Conservation (phyloP, 1,284 basidiomycete genomes). For the Rhodotorula sp. region DNA sequence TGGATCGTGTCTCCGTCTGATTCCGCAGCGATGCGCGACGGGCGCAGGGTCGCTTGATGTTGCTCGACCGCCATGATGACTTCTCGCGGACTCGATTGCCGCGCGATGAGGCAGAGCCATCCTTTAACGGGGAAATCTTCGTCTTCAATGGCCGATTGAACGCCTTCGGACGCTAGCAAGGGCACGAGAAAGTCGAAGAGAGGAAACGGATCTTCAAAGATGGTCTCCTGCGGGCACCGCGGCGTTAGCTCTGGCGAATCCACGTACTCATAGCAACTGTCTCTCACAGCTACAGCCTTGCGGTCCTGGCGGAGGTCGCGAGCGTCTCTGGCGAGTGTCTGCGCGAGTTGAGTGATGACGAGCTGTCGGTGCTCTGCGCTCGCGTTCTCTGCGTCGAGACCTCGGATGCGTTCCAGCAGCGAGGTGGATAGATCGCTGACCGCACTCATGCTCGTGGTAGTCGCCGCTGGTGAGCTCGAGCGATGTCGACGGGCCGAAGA, state of each 20-base stretch:
- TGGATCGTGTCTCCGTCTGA: too few relatives aligned
- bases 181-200: conserved; percentile 20
- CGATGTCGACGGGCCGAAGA: too few relatives aligned
- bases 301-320: not conserved
- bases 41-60: not conserved
- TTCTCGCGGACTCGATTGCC: conserved; percentile 18
- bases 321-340: not conserved
- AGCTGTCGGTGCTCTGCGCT: not conserved
- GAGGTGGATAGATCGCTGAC: not conserved
- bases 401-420: not conserved
- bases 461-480: too few relatives aligned
- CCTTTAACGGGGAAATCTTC: not conserved
- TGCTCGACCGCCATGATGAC: conserved; percentile 16
- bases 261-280: too few relatives aligned
- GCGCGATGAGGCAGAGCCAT: not conserved
- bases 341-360: not conserved
- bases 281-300: not conserved
- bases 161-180: not conserved
- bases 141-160: too few relatives aligned
- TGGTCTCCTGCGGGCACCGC: not conserved
- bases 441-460: too few relatives aligned
- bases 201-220: conserved; percentile 21
- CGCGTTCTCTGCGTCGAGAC: not conserved
- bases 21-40: too few relatives aligned
- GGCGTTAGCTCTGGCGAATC: too few relatives aligned